A percentile compares a stretch with the other conserved stretches of the same genome.
These are phyloP conservation scores for Tolypocladium pustulatum DNA, from an alignment of 2,329 filamentous ascomycete genomes.

Conservation along the genomic window DNA sequence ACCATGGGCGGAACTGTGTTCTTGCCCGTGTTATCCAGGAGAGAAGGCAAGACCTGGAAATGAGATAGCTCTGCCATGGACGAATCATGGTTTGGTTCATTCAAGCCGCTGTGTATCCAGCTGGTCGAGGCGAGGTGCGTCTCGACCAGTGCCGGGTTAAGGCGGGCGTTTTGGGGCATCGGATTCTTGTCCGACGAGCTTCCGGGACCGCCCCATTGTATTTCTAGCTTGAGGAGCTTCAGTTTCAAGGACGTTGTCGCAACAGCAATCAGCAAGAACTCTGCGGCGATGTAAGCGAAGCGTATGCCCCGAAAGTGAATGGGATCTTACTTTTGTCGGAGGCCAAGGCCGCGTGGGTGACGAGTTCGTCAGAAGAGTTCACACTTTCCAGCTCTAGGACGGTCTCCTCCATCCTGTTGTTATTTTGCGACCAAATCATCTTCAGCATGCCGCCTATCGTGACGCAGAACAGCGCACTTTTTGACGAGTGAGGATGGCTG, in stretches of 20 bases:
- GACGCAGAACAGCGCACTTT: slow-evolving; percentile 66
- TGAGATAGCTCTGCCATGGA: slow-evolving; percentile 58
- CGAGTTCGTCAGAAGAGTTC: slow-evolving; percentile 59
- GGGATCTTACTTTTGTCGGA: slow-evolving; percentile 56
- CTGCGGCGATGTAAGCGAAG: slow-evolving; percentile 20
- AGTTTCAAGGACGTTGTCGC: slow-evolving; percentile 63
- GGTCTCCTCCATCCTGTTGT: slow-evolving; percentile 60
- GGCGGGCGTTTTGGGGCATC: slow-evolving; percentile 29
- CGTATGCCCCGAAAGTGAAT: not conserved
- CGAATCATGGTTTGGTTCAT: slow-evolving; percentile 32
- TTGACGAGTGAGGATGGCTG: slow-evolving; percentile 59
- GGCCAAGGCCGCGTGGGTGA: slow-evolving; percentile 69
- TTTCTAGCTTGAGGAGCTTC: slow-evolving; percentile 60
- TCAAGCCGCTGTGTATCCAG: slow-evolving; percentile 40
- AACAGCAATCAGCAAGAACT: slow-evolving; percentile 52
- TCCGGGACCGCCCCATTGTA: slow-evolving; percentile 58
- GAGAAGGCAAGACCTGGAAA: slow-evolving; percentile 60
- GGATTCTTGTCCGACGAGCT: slow-evolving; percentile 43
- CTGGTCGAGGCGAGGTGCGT: slow-evolving; percentile 46
- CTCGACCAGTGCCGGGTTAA: slow-evolving; percentile 44
- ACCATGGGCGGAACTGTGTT: slow-evolving; percentile 50
- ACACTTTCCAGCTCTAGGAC: slow-evolving; percentile 66
- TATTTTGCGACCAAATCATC: slow-evolving; percentile 68
- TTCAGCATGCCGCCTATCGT: slow-evolving; percentile 65
- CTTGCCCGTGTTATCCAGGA: slow-evolving; percentile 48